Evolutionary conservation across 1,284 basidiomycete species (phyloP).

Genomic region (Somion occarium): DNA sequence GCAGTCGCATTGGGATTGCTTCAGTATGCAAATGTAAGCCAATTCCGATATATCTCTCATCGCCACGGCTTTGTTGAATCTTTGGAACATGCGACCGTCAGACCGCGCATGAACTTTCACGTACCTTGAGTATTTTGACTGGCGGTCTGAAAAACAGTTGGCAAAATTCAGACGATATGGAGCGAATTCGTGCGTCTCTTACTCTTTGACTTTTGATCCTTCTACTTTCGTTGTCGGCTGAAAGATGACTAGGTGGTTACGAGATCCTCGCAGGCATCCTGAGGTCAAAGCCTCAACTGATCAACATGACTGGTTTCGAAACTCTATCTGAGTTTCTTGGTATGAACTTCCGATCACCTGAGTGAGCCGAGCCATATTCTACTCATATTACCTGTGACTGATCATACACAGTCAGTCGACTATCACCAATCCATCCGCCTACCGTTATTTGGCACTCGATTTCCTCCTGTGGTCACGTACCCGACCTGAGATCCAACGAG

Average conservation of each 20-base stretch:
- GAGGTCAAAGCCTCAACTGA: constrained; percentile 64
- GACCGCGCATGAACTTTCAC: constrained; percentile 70
- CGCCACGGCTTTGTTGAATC: background rate
- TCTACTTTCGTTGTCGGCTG: background rate
- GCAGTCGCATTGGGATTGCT: constrained; percentile 74
- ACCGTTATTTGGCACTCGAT: constrained; percentile 81
- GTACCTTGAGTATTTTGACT: constrained; percentile 67
- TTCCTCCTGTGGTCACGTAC: constrained; percentile 87
- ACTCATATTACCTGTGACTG: constrained; percentile 1
- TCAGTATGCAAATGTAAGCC: constrained; percentile 63
- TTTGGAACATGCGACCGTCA: constrained; percentile 25
- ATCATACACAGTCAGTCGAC: constrained; percentile 61
- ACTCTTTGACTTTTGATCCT: background rate
- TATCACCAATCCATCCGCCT: constrained; percentile 79
- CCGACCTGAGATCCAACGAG: constrained; percentile 61
- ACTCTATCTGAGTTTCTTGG: constrained; percentile 83
- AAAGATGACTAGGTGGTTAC: constrained; percentile 75
- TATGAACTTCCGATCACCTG: constrained; percentile 74
- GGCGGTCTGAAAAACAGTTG: constrained; percentile 82
- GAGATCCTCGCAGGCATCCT: constrained; percentile 81
- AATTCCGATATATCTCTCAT: background rate
- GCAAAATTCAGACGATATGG: constrained; percentile 92
- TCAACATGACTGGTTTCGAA: constrained; percentile 75
- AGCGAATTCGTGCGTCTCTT: constrained; percentile 63
- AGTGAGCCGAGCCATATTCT: constrained; percentile 44